Evolutionary conservation across 345 rosid species (phyloP).

Genomic region (Eucalyptus erythrocorys): DNA sequence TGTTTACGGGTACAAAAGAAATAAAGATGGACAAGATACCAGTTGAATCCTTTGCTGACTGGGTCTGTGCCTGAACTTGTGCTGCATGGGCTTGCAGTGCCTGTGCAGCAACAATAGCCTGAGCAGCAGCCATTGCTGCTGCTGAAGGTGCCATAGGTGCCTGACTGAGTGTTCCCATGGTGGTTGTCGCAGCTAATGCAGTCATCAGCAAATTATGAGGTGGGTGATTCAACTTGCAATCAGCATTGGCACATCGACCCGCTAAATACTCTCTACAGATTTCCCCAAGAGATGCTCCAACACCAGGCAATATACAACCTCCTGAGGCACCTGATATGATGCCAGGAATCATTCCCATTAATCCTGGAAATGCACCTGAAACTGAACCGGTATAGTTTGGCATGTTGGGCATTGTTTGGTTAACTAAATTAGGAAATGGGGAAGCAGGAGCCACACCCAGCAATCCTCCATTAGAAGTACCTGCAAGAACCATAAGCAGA

Average conservation of each 20-base stretch:
- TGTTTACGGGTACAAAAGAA: neutral
- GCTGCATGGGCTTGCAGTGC: constrained; percentile 99
- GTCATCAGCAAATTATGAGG: constrained; percentile 90
- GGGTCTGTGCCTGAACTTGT: constrained; percentile 83
- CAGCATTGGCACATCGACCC: constrained; percentile 70
- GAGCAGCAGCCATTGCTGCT: constrained; percentile 99
- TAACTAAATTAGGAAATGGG: constrained; percentile 62
- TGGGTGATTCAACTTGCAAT: constrained; percentile 86
- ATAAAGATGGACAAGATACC: constrained; percentile 20
- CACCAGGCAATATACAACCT: constrained; percentile 90
- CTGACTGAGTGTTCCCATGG: constrained; percentile 83
- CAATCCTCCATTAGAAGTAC: constrained; percentile 63
- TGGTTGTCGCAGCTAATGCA: constrained; percentile 90
- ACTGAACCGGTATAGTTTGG: constrained; percentile 96
- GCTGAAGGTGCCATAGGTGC: constrained; percentile 99
- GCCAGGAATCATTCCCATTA: constrained; percentile 96
- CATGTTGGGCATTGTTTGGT: constrained; percentile 99
- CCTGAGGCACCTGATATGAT: constrained; percentile 81
- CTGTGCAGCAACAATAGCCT: constrained; percentile 98
- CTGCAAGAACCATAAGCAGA: constrained; percentile 10
- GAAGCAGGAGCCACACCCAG: constrained; percentile 70
- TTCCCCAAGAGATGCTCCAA: constrained; percentile 96
- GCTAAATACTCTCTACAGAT: constrained; percentile 90
- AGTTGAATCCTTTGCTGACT: constrained; percentile 50
- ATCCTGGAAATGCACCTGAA: constrained; percentile 90